phyloP scores from a whole-genome alignment of 208 protist genomes.

The Crithidia mellificae region DNA sequence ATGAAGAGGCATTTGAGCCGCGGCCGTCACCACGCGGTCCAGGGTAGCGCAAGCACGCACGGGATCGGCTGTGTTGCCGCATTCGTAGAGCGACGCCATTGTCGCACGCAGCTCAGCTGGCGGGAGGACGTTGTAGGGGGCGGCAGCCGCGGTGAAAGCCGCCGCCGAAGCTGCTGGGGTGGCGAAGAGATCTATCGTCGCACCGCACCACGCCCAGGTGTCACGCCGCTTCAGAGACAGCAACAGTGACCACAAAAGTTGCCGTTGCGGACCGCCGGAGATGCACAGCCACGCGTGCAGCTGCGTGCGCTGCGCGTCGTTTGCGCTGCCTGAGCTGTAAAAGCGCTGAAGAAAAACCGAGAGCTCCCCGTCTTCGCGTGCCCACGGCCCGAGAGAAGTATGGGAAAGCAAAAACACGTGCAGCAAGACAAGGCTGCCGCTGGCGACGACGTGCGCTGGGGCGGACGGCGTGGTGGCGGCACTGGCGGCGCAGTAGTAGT shows the following conservation, averaged over 20 bases:
- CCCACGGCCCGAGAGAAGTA: constrained; percentile 8
- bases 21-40: constrained; percentile 19
- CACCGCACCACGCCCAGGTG: constrained; percentile 13
- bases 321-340: not conserved
- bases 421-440: constrained; percentile 30
- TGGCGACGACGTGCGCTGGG: constrained; percentile 9
- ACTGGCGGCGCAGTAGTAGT: constrained; percentile 22
- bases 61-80: constrained; percentile 31
- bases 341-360: constrained; percentile 22
- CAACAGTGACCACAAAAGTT: constrained; percentile 28
- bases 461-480: not conserved
- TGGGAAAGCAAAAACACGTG: constrained; percentile 29
- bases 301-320: not conserved
- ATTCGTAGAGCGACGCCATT: constrained; percentile 24
- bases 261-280: constrained; percentile 13
- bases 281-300: constrained; percentile 17
- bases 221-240: constrained; percentile 20
- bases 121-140: not conserved
- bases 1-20: constrained; percentile 9
- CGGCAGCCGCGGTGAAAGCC: not conserved
- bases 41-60: constrained; percentile 17
- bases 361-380: constrained; percentile 20
- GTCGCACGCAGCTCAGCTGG: constrained; percentile 11
- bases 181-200: constrained; percentile 5
- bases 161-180: constrained; percentile 22